Base-by-base conservation (phyloP, 805 yeast genomes). In the Yarrowia osloensis region DNA sequence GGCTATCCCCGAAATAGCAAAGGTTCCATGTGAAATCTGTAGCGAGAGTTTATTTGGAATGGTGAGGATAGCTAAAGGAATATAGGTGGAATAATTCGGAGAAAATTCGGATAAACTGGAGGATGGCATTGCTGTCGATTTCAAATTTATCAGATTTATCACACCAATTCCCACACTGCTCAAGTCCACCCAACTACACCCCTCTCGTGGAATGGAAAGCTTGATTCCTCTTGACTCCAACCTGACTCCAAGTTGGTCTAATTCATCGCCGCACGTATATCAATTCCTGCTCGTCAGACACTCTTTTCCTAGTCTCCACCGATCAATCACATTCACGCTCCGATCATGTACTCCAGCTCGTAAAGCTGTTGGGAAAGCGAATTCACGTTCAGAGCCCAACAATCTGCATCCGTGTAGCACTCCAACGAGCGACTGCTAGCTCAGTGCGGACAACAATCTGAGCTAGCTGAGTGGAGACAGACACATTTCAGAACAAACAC, bases 11-110 rank as follows among this genome's bases (percentile, higher is more conserved):
- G 55, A 50, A 50, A 50, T 50, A 31, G 57, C 40, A 50, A 50
- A 50, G 57, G 40, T 33, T 50, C 57, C 57, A 50, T 50, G 57
- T 50, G 57, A 50, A 50, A 50, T 50, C 40, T 13, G 15, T 31
- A 50, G 57, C 57, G 57, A 50, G 17, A 50, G 21, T 15, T 17
- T 50, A 50, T 33, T 8, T 21, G 24, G 15, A 40, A 19, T 37
- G n/a, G 42, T 5, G 22, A 37, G n/a, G n/a, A n/a, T n/a, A n/a
- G n/a, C n/a, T n/a, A n/a, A n/a, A n/a, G n/a, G n/a, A n/a, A n/a
- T n/a, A n/a, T n/a, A n/a, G n/a, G n/a, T n/a, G n/a, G n/a, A n/a
- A n/a, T n/a, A n/a, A 15, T 33, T 17, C 6, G n/a, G 17, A 37
- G 8, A 37, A 37, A 37, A 17, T 4, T 31, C 9, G 35, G 35